A percentile compares a stretch with the other conserved stretches of the same genome.
Evolutionary conservation across 1,284 basidiomycete species (phyloP).

Genomic region (Golubevia pallescens): DNA sequence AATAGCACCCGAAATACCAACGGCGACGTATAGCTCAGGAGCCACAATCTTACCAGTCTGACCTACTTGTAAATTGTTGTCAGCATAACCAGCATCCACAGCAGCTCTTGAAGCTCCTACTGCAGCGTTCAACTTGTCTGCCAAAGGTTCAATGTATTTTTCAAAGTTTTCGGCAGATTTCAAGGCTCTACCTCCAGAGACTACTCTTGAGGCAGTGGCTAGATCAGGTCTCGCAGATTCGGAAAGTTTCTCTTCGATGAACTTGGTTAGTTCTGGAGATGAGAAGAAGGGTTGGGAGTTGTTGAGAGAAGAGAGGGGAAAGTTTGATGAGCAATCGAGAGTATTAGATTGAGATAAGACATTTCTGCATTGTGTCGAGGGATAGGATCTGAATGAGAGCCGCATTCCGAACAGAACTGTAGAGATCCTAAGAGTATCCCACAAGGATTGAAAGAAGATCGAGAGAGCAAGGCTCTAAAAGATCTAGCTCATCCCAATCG

Average conservation of each 20-base stretch:
- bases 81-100: constrained; percentile 96
- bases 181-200: constrained; percentile 93
- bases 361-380: too few relatives aligned
- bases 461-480: too few relatives aligned
- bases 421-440: too few relatives aligned
- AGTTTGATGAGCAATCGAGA: constrained; percentile 34
- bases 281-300: neutral
- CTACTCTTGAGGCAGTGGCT: constrained; percentile 82
- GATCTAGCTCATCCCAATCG: too few relatives aligned
- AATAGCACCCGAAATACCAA: constrained; percentile 97
- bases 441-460: too few relatives aligned
- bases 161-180: constrained; percentile 94
- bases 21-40: constrained; percentile 91
- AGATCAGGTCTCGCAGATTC: constrained; percentile 94
- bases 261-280: constrained; percentile 68
- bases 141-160: constrained; percentile 85
- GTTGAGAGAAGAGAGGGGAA: constrained; percentile 1
- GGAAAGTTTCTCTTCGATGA: constrained; percentile 82
- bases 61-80: constrained; percentile 97
- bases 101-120: constrained; percentile 97
- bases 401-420: too few relatives aligned
- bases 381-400: too few relatives aligned
- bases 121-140: constrained; percentile 90
- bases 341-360: neutral
- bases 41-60: constrained; percentile 89